Conservation (phyloP, 106 monocot genomes). For the Iris macrosiphon region DNA sequence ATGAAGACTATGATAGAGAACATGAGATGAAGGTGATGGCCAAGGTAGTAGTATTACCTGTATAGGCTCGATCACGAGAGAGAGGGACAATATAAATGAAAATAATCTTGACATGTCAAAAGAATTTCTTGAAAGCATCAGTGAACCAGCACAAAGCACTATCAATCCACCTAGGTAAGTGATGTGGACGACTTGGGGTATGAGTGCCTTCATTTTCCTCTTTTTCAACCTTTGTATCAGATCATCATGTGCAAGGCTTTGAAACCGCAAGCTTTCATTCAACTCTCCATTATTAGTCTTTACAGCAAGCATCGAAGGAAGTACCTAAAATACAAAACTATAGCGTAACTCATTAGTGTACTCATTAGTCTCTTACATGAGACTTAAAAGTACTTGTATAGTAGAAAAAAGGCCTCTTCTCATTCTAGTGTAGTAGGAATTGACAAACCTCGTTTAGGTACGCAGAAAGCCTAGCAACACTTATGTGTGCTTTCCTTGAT, state of each 20-base stretch:
- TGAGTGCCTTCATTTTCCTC: slow-evolving; percentile 73
- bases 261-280: slow-evolving; percentile 53
- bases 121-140: slow-evolving; percentile 33
- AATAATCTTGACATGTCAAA: slow-evolving; percentile 38
- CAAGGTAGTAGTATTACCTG: slow-evolving; percentile 37
- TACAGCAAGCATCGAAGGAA: slow-evolving; percentile 70
- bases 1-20: neutral
- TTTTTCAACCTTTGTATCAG: slow-evolving; percentile 33
- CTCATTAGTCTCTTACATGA: neutral
- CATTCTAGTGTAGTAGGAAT: neutral
- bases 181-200: slow-evolving; percentile 60
- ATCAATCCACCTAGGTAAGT: slow-evolving; percentile 50
- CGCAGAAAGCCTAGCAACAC: slow-evolving; percentile 53
- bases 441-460: slow-evolving; percentile 67
- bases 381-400: slow-evolving; percentile 2
- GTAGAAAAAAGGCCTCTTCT: neutral
- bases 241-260: slow-evolving; percentile 50
- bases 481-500: slow-evolving; percentile 49
- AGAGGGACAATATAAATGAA: slow-evolving; percentile 63
- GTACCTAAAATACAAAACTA: slow-evolving; percentile 39
- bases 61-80: slow-evolving; percentile 62
- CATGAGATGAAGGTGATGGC: no score
- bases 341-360: slow-evolving; percentile 12
- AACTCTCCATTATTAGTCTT: slow-evolving; percentile 72
- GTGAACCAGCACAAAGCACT: slow-evolving; percentile 40